Base-by-base conservation (phyloP, 768 basidiomycete species). In the Ephemerocybe angulata region DNA sequence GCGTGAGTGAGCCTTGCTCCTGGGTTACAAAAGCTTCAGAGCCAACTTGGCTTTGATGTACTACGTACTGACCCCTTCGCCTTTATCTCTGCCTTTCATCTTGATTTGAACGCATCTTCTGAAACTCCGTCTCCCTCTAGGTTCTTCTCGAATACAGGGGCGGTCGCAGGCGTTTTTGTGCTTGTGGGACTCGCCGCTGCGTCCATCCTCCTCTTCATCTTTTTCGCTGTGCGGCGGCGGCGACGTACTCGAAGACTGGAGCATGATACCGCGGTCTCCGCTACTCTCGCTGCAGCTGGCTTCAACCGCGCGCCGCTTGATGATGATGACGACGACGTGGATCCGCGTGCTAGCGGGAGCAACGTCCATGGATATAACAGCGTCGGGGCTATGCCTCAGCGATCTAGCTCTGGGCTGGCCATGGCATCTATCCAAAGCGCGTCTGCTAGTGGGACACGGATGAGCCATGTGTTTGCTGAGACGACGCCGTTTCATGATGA, bases 91-190 rank as follows among this genome's bases (percentile, higher is more conserved):
- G 30, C 13, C n/a, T 47, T 24, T 53, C 38, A 17, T 28, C 43
- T 12, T 30, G 49, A 46, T 49, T 8, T 30, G 19, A 38, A 33
- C n/a, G 48, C n/a, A n/a, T n/a, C n/a, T 33, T 50, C 48, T 50
- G 48, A 50, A 48, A 43, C 51, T 31, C 52, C 38, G 43, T 42
- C 43, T n/a, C 15, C 24, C 13, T 33, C 50, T 22, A 91, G 89
- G 53, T 98, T 97, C 74, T 95, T 96, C 70, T 68, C 69, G 48
- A 90, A 96, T 65, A 89, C 87, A 22, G 93, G 93, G 19, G 95
- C 93, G 11, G 93, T 98, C 3, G 88, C 88, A 1, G 96, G 90
- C 42, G 90, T 93, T 7, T 98, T 97, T 63, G 83, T 92, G 35
- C 84, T 93, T 15, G 90, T 95, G 17, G 95, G 93, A 27, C 77